Evolutionary conservation across 2,329 filamentous ascomycete species (phyloP).

Genomic region (Aspergillus proliferans): DNA sequence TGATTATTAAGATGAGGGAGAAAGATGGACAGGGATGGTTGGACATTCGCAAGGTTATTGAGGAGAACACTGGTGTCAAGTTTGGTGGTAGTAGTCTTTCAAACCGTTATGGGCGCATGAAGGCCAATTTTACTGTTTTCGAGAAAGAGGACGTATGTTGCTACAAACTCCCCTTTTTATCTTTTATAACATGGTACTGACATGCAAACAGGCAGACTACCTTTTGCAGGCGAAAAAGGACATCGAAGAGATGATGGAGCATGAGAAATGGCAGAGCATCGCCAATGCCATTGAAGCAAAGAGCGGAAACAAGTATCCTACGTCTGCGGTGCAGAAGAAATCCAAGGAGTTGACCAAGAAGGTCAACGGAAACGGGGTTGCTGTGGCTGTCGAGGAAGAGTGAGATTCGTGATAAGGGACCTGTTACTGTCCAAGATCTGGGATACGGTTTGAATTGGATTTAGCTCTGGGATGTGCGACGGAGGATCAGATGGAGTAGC

Average conservation of each 20-base stretch:
- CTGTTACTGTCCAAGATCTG: background rate
- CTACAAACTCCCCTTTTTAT: slow-evolving; percentile 7
- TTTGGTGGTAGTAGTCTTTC: background rate
- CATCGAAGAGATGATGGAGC: slow-evolving; percentile 34
- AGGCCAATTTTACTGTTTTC: slow-evolving; percentile 5
- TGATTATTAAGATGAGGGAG: background rate
- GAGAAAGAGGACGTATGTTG: slow-evolving; percentile 24
- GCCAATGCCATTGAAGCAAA: slow-evolving; percentile 10
- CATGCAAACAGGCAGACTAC: slow-evolving; percentile 16
- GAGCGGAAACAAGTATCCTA: slow-evolving; percentile 26
- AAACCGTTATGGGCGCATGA: background rate
- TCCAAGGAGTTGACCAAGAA: slow-evolving; percentile 35
- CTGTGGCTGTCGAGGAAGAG: background rate
- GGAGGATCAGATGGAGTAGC: too few species aligned
- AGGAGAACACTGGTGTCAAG: background rate
- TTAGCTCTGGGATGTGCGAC: too few species aligned
- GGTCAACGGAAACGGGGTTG: background rate
- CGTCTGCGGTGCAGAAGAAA: slow-evolving; percentile 30
- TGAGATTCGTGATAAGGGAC: background rate
- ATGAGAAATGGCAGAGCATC: slow-evolving; percentile 36
- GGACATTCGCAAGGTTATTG: background rate
- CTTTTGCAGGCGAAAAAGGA: slow-evolving; percentile 33
- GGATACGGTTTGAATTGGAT: background rate
- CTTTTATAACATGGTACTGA: slow-evolving; percentile 2
- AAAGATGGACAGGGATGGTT: background rate